Percentiles rank a stretch among this genome's conserved stretches.
phyloP scores from a whole-genome alignment of 345 rosid genomes.

The Aquilaria malaccensis region DNA sequence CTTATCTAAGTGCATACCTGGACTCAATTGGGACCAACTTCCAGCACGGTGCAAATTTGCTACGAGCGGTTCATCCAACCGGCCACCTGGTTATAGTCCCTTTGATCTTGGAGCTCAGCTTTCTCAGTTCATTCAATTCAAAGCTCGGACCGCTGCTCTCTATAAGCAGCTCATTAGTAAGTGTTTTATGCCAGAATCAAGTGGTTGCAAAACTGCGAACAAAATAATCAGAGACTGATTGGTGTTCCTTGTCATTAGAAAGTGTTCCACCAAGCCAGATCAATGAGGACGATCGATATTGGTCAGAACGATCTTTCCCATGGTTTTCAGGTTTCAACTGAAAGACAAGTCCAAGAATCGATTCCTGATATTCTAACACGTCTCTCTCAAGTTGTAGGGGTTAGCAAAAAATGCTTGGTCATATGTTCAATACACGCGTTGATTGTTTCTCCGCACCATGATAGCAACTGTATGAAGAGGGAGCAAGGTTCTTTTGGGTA shows the following conservation, averaged over 20 bases:
- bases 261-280: conserved; percentile 16
- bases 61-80: conserved; percentile 63
- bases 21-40: conserved; percentile 59
- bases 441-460: not conserved
- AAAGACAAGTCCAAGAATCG: conserved; percentile 40
- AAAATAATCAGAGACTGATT: not conserved
- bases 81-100: conserved; percentile 49
- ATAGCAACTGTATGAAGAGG: conserved; percentile 51
- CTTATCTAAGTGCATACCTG: conserved; percentile 56
- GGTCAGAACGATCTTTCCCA: conserved; percentile 68
- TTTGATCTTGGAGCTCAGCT: conserved; percentile 63
- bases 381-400: conserved; percentile 43
- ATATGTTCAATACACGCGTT: not conserved
- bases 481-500: conserved; percentile 75
- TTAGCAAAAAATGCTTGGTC: conserved; percentile 11
- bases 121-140: conserved; percentile 48
- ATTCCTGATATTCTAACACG: conserved; percentile 43
- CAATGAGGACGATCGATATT: conserved; percentile 55
- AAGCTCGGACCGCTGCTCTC: conserved; percentile 36
- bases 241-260: conserved; percentile 12
- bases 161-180: conserved; percentile 19
- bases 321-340: conserved; percentile 38
- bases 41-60: conserved; percentile 74
- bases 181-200: not conserved
- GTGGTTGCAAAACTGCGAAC: not conserved